Base-by-base conservation (phyloP, 2,329 filamentous ascomycete genomes). In the Thielaviopsis punctulata region DNA sequence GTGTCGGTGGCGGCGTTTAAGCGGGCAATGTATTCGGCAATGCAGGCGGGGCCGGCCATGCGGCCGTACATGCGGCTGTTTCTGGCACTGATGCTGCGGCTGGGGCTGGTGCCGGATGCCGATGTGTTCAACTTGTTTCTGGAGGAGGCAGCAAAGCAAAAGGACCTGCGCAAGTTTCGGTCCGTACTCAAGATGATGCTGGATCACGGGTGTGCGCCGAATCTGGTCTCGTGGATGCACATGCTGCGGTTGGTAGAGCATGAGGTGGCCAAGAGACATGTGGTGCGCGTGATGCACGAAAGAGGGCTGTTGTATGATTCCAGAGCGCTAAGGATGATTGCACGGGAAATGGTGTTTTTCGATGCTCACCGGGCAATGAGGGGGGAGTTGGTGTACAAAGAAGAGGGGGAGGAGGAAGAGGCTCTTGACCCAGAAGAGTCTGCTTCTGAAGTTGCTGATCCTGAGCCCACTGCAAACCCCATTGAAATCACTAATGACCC, bases 221-320 rank as follows among this genome's bases (percentile, higher is more conserved):
- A 73, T 47, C 59, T 68, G 2, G 60, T 61, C 15, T 75, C 73
- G 0, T 76, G 73, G 73, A 57, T 69, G 2, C 62, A 70, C 3
- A 72, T 75, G 54, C 61, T 76, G 18, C 61, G 64, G n/a, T 64
- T 76, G 45, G 73, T 83, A 53, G 73, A 77, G 61, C 73, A 73
- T 10, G 78, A 81, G 59, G 71, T 76, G n/a, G 68, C 71, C 48
- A 65, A 67, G 49, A 66, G 68, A 22, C 68, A 71, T 57, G 62
- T 73, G 25, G 59, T 76, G 25, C 65, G 66, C 12, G 63, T 64
- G 53, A 75, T 76, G 71, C 63, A 69, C 52, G 60, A 66, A 33
- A 62, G 67, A 18, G 68, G 68, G 22, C 63, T 74, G 48, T 63
- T 76, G 41, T 59, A 64, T 7, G 63, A 66, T 22, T 61, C 62